These are phyloP conservation scores for Cubamyces lactineus DNA, from an alignment of 768 basidiomycete species.

Conservation along the genomic window DNA sequence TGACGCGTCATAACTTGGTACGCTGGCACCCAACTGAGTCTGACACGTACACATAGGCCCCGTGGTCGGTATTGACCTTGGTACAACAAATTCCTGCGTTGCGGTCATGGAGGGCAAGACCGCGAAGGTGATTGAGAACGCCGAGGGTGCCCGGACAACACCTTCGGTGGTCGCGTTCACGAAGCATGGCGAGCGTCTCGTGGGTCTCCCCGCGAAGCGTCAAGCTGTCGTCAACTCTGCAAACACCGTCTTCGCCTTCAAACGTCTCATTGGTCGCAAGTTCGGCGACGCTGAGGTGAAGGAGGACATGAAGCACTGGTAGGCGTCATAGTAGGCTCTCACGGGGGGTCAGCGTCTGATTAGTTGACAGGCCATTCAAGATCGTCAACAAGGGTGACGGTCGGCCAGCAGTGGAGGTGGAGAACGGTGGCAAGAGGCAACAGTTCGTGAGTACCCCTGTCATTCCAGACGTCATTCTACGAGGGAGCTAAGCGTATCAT, in stretches of 20 bases:
- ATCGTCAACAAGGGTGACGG: conserved; percentile 74
- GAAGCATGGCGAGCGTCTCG: conserved; percentile 95
- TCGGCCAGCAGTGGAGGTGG: conserved; percentile 81
- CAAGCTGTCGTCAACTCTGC: conserved; percentile 95
- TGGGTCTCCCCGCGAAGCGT: conserved; percentile 95
- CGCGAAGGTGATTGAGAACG: conserved; percentile 94
- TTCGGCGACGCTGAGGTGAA: conserved; percentile 93
- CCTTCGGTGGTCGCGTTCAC: conserved; percentile 99
- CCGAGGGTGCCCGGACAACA: conserved; percentile 97
- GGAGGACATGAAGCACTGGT: conserved; percentile 88
- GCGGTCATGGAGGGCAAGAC: conserved; percentile 96
- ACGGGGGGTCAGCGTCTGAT: background rate
- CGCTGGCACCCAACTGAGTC: background rate
- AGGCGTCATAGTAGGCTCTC: conserved; percentile 22
- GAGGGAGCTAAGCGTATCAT: conserved; percentile 8
- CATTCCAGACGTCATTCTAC: too few relatives aligned
- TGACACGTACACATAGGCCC: conserved; percentile 53
- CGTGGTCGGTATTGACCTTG: conserved; percentile 96
- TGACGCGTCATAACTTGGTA: conserved; percentile 7
- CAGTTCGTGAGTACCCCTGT: conserved; percentile 59
- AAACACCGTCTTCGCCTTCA: conserved; percentile 94
- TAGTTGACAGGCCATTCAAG: conserved; percentile 69
- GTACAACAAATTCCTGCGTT: conserved; percentile 91
- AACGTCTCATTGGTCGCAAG: conserved; percentile 92
- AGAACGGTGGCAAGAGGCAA: conserved; percentile 84